Base-by-base conservation (phyloP, 805 yeast species). In the Metschnikowia noctiluminum region DNA sequence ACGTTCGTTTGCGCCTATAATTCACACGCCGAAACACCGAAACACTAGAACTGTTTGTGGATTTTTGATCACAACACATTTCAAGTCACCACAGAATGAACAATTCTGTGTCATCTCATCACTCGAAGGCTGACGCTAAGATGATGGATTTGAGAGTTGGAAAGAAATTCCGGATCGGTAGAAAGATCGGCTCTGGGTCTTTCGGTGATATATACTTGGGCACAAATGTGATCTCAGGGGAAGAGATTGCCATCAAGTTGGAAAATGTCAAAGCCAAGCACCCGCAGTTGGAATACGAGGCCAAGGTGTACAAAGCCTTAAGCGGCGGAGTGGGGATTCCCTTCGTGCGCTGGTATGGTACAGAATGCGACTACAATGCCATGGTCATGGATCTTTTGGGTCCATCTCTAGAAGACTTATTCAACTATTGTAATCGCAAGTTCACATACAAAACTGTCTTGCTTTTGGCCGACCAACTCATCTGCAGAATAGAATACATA, bases 321-420 rank as follows among this genome's bases (percentile, higher is more conserved):
- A 85, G 96, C 55, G 99, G 98, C 35, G 98, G 98, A 31, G 92
- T 92, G 35, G 98, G 99, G 31, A 90, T 92, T 50, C 98, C 99
- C 3, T 91, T 90, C 70, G 90, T 92, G 32, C 82, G 98, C 66
- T 92, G 97, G 95, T 91, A 83, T 66, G 99, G 98, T 35, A 87
- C 95, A 1, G 98, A 92, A 67, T 89, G 96, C 59, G 97, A 91
- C 65, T 92, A 89, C 65, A 89, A 91, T 67, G 97, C 97, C 36
- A 85, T 92, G 91, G 98, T 92, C 37, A 92, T 92, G 60, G 99
- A 92, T 66, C 78, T 92, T 45, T 77, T 92, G 60, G 99, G 99
- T 6, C 98, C 98, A 4, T 87, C 96, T 0, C 76, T 92, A 55
- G 99, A 92, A 67, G 98, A 94, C 67, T 75, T 92, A 58, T 92